phyloP scores from a whole-genome alignment of 805 yeast species.

The Candida nanaspora region DNA sequence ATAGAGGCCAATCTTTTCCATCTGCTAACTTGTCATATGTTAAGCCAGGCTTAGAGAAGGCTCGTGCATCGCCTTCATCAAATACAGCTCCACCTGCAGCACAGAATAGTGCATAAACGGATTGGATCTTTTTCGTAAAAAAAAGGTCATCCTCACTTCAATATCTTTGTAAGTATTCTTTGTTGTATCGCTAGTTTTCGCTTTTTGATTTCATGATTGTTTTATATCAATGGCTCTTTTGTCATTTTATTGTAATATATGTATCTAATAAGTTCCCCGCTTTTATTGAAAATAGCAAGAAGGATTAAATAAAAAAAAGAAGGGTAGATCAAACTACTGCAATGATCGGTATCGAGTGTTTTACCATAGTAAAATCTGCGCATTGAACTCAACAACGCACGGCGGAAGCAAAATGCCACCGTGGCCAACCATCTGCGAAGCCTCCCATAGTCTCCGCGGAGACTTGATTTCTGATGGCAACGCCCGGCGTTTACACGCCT shows the following conservation, averaged over 20 bases:
- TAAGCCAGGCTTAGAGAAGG: slow-evolving; percentile 15
- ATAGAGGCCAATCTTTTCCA: background rate
- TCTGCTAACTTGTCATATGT: slow-evolving; percentile 9
- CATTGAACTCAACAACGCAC: slow-evolving; percentile 31
- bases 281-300: background rate
- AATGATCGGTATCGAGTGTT: slow-evolving; percentile 36
- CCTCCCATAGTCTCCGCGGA: slow-evolving; percentile 25
- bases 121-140: no score
- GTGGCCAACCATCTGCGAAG: slow-evolving; percentile 31
- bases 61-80: background rate
- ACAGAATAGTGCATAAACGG: no score
- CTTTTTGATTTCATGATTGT: no score
- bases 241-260: no score
- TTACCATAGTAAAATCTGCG: slow-evolving; percentile 25
- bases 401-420: background rate
- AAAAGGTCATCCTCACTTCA: no score
- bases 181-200: no score
- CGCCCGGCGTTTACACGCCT: slow-evolving; percentile 33
- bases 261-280: no score
- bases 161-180: no score
- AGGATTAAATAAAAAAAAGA: background rate
- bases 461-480: slow-evolving; percentile 26
- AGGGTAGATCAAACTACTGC: slow-evolving; percentile 15
- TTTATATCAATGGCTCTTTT: no score
- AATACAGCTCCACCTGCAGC: background rate